phyloP scores from a whole-genome alignment of 208 protist genomes.

The Acanthamoeba royreba region DNA sequence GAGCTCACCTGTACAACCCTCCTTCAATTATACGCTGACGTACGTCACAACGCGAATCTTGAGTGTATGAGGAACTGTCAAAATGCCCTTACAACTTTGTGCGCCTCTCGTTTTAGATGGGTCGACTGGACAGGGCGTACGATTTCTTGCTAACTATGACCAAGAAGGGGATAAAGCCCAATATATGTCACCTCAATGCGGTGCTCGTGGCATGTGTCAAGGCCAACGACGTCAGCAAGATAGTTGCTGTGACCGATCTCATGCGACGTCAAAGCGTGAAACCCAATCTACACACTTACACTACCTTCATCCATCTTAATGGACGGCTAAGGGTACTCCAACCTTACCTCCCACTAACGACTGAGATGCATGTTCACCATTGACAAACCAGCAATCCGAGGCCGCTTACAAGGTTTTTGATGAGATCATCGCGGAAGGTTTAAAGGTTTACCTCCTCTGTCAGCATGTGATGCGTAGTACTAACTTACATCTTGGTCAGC shows the following conservation, averaged over 20 bases:
- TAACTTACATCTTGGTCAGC: not conserved
- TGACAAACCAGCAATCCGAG: not conserved
- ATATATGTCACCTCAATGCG: not conserved
- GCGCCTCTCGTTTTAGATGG: not conserved
- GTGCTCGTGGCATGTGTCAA: not conserved
- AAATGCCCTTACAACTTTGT: not conserved
- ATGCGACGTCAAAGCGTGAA: not conserved
- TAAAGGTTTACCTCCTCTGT: not conserved
- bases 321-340: not conserved
- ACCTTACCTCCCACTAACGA: not conserved
- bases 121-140: not conserved
- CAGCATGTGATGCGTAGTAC: not conserved
- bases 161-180: not conserved
- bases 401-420: not conserved
- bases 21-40: not conserved
- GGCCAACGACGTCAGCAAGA: not conserved
- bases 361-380: not conserved
- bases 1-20: not conserved
- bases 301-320: not conserved
- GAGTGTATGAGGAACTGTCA: not conserved
- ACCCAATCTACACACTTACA: not conserved
- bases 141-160: not conserved
- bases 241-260: not conserved
- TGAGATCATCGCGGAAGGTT: not conserved
- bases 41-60: not conserved